These are phyloP conservation scores for Quaeritorhiza haematococci DNA, from an alignment of 371 early-diverging fungal genomes.

Conservation along the genomic window DNA sequence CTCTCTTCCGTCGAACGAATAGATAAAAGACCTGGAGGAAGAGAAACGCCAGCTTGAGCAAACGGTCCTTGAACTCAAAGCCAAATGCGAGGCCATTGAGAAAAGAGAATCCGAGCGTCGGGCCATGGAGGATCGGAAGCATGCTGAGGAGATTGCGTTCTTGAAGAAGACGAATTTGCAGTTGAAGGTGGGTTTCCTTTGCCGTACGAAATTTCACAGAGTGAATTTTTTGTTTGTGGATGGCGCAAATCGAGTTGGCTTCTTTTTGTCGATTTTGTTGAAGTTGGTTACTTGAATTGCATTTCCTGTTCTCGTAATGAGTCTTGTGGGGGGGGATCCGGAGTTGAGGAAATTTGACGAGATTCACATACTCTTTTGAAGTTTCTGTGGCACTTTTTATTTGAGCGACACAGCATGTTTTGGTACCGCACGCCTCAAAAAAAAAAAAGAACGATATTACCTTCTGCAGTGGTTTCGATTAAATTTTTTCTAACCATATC, in stretches of 20 bases:
- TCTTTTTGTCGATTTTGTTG: not conserved
- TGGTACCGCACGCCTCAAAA: too few relatives aligned
- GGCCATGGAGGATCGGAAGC: constrained; percentile 54
- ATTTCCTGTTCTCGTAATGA: not conserved
- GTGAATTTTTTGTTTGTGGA: too few relatives aligned
- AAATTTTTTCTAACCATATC: too few relatives aligned
- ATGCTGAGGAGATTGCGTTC: constrained; percentile 56
- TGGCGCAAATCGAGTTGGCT: too few relatives aligned
- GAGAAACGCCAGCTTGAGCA: constrained; percentile 48
- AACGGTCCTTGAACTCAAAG: constrained; percentile 45
- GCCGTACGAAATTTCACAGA: too few relatives aligned
- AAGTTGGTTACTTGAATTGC: not conserved
- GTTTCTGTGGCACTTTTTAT: not conserved
- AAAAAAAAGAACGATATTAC: not conserved
- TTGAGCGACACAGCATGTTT: too few relatives aligned
- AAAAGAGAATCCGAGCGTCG: constrained; percentile 49
- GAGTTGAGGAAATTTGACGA: not conserved
- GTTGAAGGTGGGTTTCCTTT: constrained; percentile 40
- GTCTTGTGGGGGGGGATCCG: not conserved
- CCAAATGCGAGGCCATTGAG: constrained; percentile 56
- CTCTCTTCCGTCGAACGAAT: too few relatives aligned
- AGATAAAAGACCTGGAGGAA: constrained; percentile 49
- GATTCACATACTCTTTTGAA: not conserved
- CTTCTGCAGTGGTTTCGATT: too few relatives aligned
- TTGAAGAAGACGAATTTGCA: constrained; percentile 58